phyloP scores from a whole-genome alignment of 768 basidiomycete genomes.

The Tylopilus plumbeoviolaceoides region DNA sequence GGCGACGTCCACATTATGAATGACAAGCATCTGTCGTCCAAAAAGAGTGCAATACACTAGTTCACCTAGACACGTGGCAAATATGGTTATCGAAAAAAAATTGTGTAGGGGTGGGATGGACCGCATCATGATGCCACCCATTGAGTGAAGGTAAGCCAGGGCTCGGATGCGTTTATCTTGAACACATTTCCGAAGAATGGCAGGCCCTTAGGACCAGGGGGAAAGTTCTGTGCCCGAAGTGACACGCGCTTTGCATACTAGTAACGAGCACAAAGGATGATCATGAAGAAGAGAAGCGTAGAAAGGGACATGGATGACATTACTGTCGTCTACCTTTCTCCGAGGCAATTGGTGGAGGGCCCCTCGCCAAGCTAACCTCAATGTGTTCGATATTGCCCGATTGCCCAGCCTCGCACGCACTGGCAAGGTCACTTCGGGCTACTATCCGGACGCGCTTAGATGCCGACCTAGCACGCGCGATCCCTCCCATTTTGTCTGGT shows the following conservation, averaged over 20 bases:
- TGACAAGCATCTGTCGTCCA: slow-evolving; percentile 31
- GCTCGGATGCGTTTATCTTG: slow-evolving; percentile 22
- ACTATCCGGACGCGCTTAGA: slow-evolving; percentile 74
- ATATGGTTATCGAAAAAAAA: slow-evolving; percentile 2
- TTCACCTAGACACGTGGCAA: slow-evolving; percentile 22
- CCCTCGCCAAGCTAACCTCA: slow-evolving; percentile 71
- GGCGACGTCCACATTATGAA: slow-evolving; percentile 31
- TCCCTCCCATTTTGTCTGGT: slow-evolving; percentile 85
- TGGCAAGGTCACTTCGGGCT: slow-evolving; percentile 90
- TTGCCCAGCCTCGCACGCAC: slow-evolving; percentile 95
- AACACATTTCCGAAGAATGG: slow-evolving; percentile 29
- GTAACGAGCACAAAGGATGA: slow-evolving; percentile 1
- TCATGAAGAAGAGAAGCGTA: slow-evolving; percentile 4
- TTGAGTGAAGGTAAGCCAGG: slow-evolving; percentile 33
- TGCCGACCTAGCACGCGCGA: slow-evolving; percentile 62
- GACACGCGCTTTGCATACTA: slow-evolving; percentile 11
- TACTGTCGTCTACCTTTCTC: neutral
- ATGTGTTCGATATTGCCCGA: slow-evolving; percentile 94
- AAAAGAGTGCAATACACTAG: slow-evolving; percentile 30
- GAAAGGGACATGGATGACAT: slow-evolving; percentile 7
- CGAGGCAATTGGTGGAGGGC: slow-evolving; percentile 40
- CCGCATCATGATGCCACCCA: slow-evolving; percentile 28
- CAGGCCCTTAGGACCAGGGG: slow-evolving; percentile 31
- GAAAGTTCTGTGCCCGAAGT: slow-evolving; percentile 4
- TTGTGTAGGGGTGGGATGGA: slow-evolving; percentile 5